Percentiles rank a stretch among this genome's conserved stretches.
Conservation (phyloP, 1,139 yeast genomes). For the Suhomyces yuchorum region DNA sequence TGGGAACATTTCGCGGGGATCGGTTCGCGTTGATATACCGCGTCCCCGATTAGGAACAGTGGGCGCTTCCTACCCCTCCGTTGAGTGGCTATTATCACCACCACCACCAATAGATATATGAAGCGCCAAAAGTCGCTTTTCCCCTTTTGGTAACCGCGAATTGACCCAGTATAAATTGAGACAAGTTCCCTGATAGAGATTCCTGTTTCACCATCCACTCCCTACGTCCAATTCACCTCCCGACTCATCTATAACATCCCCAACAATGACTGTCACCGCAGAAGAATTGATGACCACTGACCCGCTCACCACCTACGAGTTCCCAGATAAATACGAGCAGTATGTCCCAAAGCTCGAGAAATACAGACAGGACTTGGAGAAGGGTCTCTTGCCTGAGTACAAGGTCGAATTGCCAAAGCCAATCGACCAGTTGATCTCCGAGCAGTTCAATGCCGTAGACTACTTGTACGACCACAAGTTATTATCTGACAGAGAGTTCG, state of each 20-base stretch:
- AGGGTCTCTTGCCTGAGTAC: conserved; percentile 44
- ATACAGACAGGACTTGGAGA: conserved; percentile 46
- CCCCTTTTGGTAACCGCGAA: conserved; percentile 6
- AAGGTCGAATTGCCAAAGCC: conserved; percentile 44
- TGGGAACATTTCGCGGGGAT: conserved; percentile 3
- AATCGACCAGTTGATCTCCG: conserved; percentile 39
- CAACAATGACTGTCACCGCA: conserved; percentile 17
- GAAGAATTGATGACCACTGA: conserved; percentile 36
- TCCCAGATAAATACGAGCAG: conserved; percentile 34
- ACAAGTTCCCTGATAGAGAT: not conserved
- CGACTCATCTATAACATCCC: not conserved
- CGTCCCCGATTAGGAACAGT: not conserved
- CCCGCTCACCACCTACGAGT: conserved; percentile 38
- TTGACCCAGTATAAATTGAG: conserved; percentile 4
- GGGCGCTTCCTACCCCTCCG: conserved; percentile 4
- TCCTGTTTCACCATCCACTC: not conserved
- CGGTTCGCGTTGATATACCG: not conserved
- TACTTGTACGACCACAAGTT: conserved; percentile 45
- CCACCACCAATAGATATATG: not conserved
- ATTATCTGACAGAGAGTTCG: conserved; percentile 46
- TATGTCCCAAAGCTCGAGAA: conserved; percentile 55
- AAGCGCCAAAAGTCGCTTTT: not conserved
- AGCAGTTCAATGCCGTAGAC: conserved; percentile 49
- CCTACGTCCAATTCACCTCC: not conserved
- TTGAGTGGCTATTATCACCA: not conserved